These are phyloP conservation scores for Candida namnaoensis DNA, from an alignment of 805 yeast genomes.

Conservation along the genomic window DNA sequence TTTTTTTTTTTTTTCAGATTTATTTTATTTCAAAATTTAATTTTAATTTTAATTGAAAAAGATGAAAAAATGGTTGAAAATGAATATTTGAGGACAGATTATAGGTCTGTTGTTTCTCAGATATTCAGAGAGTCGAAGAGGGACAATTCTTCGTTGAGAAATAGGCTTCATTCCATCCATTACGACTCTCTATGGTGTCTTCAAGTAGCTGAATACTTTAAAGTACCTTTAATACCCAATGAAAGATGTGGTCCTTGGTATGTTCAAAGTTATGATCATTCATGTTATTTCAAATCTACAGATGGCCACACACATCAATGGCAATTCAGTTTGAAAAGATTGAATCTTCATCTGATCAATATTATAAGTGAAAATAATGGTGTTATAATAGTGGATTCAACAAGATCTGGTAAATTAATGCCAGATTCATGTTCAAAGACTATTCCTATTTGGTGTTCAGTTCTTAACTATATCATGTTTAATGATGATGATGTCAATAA, in stretches of 20 bases:
- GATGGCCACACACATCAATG: constrained; percentile 85
- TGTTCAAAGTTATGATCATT: constrained; percentile 34
- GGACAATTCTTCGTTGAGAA: constrained; percentile 41
- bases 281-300: constrained; percentile 74
- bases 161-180: constrained; percentile 65
- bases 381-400: constrained; percentile 66
- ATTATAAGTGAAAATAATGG: constrained; percentile 35
- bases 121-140: constrained; percentile 35
- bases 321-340: constrained; percentile 65
- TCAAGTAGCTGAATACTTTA: constrained; percentile 26
- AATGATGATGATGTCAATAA: constrained; percentile 7
- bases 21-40: too few relatives aligned
- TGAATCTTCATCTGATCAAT: constrained; percentile 65
- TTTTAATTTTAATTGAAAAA: too few relatives aligned
- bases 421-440: constrained; percentile 88
- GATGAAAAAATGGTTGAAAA: background rate
- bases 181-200: constrained; percentile 49
- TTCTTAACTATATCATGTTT: constrained; percentile 47
- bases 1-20: too few relatives aligned
- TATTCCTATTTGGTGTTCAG: constrained; percentile 88
- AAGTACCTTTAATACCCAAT: constrained; percentile 51
- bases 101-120: background rate
- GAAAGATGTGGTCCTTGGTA: constrained; percentile 90
- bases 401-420: constrained; percentile 74
- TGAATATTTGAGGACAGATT: too few relatives aligned